Base-by-base conservation (phyloP, 2,329 filamentous ascomycete species). In the Cladosporium austrohemisphaericum region DNA sequence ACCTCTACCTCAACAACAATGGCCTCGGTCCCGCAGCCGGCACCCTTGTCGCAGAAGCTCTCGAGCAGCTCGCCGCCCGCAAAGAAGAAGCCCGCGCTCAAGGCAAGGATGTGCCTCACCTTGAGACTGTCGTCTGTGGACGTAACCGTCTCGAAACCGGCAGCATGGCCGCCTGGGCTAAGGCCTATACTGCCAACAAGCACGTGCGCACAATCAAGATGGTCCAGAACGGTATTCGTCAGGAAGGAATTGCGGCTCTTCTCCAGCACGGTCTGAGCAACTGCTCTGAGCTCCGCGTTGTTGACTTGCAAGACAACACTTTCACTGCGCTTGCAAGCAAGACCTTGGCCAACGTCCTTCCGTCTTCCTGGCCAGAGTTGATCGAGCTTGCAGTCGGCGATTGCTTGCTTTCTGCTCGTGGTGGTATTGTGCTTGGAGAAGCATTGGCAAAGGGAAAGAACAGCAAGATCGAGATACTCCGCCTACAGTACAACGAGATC, bases 1-100 rank as follows among this genome's bases (percentile, higher is more conserved):
- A 96, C 70, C 81, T 98, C 22, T 89, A 94, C 71, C 83, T 98
- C 51, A 97, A 97, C 78, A 98, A 98, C 78, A 98, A 98, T 69
- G 93, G 93, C 22, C 81, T 98, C 29, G 93, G 93, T 10, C 93
- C 93, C 18, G 85, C 90, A 54, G 92, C 92, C 8, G 93, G 93
- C 51, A 88, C 88, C 37, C 77, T 93, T 47, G 84, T 98, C 60
- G 93, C 92, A 41, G 84, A 96, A 65, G 88, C 93, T 5, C 83
- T 98, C 48, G 85, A 83, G 16, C 79, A 83, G 55, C 83, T 98
- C 31, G 87, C 95, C 50, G 79, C 79, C 55, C 90, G 88, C 73
- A 97, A 97, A 74, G 83, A 83, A 57, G 81, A 82, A 50, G 88
- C 88, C 11, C 80, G 85, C 56, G 84, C 85, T 64, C 75, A 79